A percentile compares a stretch with the other conserved stretches of the same genome.
phyloP scores from a whole-genome alignment of 176 grass and related monocot species.

The Dendrocalamus sinicus region DNA sequence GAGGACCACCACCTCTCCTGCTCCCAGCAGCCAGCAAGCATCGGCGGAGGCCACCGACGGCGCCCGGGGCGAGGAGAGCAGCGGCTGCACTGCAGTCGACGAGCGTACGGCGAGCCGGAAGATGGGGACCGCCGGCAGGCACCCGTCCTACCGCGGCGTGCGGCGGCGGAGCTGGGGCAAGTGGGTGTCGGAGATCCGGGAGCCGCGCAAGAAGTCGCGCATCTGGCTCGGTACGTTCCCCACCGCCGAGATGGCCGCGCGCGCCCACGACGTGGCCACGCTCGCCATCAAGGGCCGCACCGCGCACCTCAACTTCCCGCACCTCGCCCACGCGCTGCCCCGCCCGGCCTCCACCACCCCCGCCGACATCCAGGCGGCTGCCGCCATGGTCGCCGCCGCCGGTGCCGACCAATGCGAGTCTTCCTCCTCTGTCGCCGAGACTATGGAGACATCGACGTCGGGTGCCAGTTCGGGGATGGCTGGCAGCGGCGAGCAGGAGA shows the following conservation, averaged over 20 bases:
- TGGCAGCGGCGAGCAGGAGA: conserved; percentile 32
- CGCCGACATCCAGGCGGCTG: conserved; percentile 59
- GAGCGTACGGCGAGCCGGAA: neutral
- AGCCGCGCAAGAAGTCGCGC: conserved; percentile 76
- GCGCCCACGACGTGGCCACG: conserved; percentile 66
- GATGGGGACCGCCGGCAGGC: conserved; percentile 43
- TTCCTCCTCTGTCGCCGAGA: neutral
- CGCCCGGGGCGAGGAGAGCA: neutral
- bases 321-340: conserved; percentile 43
- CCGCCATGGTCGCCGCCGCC: conserved; percentile 27
- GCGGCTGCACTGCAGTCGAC: neutral
- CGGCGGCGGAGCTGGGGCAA: conserved; percentile 68
- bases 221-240: conserved; percentile 76
- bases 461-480: neutral
- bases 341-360: conserved; percentile 50
- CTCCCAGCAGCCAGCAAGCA: neutral
- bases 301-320: conserved; percentile 74
- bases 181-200: conserved; percentile 79
- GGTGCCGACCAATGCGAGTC: conserved; percentile 27
- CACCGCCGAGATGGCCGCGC: conserved; percentile 71
- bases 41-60: neutral
- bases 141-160: conserved; percentile 66
- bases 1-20: neutral
- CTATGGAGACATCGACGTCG: conserved; percentile 15
- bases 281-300: conserved; percentile 63